phyloP scores from a whole-genome alignment of 345 rosid genomes.

The Eucalyptus marginata region DNA sequence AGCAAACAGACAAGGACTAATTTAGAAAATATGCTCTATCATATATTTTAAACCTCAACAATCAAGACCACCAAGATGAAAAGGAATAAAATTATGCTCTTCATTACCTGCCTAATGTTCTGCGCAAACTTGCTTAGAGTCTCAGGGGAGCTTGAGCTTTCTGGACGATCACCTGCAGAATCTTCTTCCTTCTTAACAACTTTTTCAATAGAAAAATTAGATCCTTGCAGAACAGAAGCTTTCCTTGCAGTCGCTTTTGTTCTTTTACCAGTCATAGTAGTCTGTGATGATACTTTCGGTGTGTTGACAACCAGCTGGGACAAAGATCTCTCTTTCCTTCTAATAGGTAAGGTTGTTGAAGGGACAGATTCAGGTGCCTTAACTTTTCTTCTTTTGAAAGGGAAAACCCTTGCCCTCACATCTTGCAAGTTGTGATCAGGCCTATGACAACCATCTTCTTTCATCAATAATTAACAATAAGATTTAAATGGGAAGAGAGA shows the following conservation, averaged over 20 bases:
- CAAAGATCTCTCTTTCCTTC: slow-evolving; percentile 94
- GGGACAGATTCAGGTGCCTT: slow-evolving; percentile 49
- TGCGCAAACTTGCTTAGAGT: slow-evolving; percentile 34
- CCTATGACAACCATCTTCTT: background rate
- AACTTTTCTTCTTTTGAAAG: slow-evolving; percentile 62
- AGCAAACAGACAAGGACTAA: background rate
- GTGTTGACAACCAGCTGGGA: slow-evolving; percentile 82
- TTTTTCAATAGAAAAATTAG: slow-evolving; percentile 31
- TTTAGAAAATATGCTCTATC: background rate
- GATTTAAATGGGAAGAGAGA: background rate
- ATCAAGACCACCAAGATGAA: background rate
- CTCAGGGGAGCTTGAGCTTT: slow-evolving; percentile 67
- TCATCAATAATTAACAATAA: background rate
- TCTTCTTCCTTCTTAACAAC: slow-evolving; percentile 40
- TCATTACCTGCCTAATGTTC: slow-evolving; percentile 61
- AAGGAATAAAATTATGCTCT: background rate
- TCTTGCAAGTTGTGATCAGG: slow-evolving; percentile 78
- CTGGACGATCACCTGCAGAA: slow-evolving; percentile 34
- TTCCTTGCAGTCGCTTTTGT: slow-evolving; percentile 48
- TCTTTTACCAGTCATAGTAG: slow-evolving; percentile 66
- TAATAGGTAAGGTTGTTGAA: slow-evolving; percentile 46
- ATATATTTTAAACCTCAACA: background rate
- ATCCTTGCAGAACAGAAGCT: slow-evolving; percentile 29
- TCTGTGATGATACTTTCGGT: slow-evolving; percentile 60
- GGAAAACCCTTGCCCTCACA: slow-evolving; percentile 77